Conservation (phyloP, 2,329 filamentous ascomycete species). For the Pseudocercospora vitis region DNA sequence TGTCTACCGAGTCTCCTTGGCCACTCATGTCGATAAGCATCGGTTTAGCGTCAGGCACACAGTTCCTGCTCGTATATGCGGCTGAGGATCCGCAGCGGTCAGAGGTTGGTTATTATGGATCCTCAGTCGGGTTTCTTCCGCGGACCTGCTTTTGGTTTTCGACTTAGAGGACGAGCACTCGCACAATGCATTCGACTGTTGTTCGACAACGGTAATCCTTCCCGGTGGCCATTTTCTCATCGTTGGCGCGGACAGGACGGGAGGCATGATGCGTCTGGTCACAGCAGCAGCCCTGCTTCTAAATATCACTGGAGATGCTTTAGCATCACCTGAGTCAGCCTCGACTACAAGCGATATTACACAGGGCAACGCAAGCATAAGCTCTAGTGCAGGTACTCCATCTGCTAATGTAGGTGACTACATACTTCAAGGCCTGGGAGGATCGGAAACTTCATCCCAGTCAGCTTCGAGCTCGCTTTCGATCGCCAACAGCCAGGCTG, state of each 20-base stretch:
- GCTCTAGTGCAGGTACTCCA: background rate
- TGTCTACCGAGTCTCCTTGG: background rate
- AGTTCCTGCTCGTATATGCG: no score
- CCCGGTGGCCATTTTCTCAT: no score
- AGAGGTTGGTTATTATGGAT: no score
- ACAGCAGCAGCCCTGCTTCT: background rate
- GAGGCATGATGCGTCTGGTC: background rate
- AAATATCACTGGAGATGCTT: background rate
- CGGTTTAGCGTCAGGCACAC: background rate
- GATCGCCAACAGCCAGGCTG: no score
- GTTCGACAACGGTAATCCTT: no score
- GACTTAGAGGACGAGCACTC: no score
- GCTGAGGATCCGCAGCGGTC: no score
- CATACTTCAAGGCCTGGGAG: conserved; percentile 1
- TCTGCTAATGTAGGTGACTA: background rate
- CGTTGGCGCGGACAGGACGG: background rate
- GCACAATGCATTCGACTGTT: no score
- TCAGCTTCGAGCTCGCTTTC: background rate
- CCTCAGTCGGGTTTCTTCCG: no score
- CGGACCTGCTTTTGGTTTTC: no score
- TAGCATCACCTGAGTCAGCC: background rate
- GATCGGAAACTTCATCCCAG: background rate
- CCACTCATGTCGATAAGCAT: background rate
- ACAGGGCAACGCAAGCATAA: background rate
- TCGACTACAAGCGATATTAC: background rate